These are phyloP conservation scores for Nannochloropsis oceanica DNA, from an alignment of 108 stramenopile genomes.

Conservation along the genomic window DNA sequence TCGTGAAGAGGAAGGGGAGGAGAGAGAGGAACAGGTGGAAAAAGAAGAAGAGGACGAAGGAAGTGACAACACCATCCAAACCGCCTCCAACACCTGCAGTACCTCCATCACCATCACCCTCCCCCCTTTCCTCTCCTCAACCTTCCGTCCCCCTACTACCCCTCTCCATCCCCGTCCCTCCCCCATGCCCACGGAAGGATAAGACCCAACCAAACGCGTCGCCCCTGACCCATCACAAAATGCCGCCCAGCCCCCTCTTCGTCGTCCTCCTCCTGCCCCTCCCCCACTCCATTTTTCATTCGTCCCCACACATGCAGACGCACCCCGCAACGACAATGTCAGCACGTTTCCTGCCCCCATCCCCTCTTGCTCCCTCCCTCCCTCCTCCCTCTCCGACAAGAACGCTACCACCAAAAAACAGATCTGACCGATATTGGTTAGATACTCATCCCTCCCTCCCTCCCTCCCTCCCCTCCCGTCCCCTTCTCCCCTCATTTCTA, in stretches of 20 bases:
- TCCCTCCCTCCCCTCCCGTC: background rate
- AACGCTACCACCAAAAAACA: background rate
- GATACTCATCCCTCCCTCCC: background rate
- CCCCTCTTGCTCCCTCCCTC: background rate
- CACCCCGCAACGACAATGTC: background rate
- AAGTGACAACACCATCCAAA: background rate
- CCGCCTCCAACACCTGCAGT: background rate
- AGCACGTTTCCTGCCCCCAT: background rate
- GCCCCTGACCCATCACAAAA: background rate
- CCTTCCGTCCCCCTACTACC: background rate
- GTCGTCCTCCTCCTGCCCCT: background rate
- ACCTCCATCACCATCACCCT: background rate
- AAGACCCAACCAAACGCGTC: background rate
- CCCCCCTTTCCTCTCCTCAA: background rate
- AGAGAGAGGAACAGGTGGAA: background rate
- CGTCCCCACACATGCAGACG: background rate
- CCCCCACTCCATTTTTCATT: background rate
- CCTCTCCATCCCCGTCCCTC: background rate
- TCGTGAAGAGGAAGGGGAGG: background rate
- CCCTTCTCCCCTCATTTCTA: background rate
- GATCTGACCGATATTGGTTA: no score
- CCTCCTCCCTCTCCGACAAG: background rate
- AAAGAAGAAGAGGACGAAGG: background rate
- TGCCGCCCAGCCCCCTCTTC: background rate
- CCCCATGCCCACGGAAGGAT: background rate